Evolutionary conservation across 768 basidiomycete genomes (phyloP), one percentile per base, ranked within the genome.

Genomic region (Udeniomyces megalosporus): DNA sequence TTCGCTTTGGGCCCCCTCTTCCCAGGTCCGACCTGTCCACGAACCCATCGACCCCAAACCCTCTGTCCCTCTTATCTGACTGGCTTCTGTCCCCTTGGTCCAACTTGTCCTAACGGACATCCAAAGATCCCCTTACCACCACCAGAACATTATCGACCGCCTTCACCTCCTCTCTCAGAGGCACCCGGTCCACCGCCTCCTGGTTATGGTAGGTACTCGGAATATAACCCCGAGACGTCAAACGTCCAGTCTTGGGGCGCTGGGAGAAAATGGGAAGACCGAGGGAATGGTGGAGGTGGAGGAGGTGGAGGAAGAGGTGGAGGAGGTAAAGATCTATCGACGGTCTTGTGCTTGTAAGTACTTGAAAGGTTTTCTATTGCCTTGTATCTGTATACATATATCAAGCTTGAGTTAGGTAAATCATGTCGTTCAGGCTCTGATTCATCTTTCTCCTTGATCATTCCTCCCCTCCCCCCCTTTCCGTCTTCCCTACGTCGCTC

Each of bases 61-160:
- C 50, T 65, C 14, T 65, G 63, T 31, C 58, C 57, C 20, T 29
- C 53, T 28, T 65, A 59, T 45, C 51, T 48, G 10, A 49, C 58
- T 10, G 63, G 63, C 20, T 65, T 65, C 57, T 65, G 63, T 38
- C 63, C 63, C 15, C 32, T 54, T 20, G 63, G 63, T 15, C 63
- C 63, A 4, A 22, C 50, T 5, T 65, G 63, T 38, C 28, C 63
- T 2, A 29, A 59, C 26, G 58, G 58, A 15, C 63, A 65, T 35
- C 63, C 63, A 4, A 65, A 65, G 22, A 44, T 51, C 14, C 38
- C 35, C 10, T 53, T 52, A 4, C 63, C 63, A 1, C 51, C 51
- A 1, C 46, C 51, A 10, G 51, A 51, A 17, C 49, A 82, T 15
- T 99, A 93, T 75, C 74, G 91, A 0, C 89, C 89, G 15, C 87